phyloP scores from a whole-genome alignment of 202 grass and related monocot genomes.

The Zoysia matrella region DNA sequence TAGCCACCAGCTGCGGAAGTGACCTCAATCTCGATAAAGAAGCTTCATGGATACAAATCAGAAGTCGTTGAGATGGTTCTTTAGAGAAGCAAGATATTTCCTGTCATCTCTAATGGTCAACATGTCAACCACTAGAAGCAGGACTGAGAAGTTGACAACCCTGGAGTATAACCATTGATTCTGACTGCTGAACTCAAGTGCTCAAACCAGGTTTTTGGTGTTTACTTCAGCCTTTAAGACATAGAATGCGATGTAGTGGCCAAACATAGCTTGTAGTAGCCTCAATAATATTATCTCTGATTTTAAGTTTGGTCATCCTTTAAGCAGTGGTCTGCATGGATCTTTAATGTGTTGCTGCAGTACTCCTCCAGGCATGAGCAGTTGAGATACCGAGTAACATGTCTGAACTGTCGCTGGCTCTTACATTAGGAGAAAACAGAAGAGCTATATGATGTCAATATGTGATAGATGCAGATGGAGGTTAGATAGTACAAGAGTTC shows the following conservation, averaged over 20 bases:
- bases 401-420: conserved; percentile 27
- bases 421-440: conserved; percentile 19
- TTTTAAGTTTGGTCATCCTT: conserved; percentile 1
- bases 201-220: not conserved
- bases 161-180: not conserved
- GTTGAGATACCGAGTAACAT: conserved; percentile 9
- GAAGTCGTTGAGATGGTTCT: not conserved
- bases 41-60: not conserved
- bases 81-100: not conserved
- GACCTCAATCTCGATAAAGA: not conserved
- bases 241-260: not conserved
- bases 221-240: not conserved
- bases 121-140: not conserved
- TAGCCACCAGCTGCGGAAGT: not conserved
- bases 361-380: conserved; percentile 5
- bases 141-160: not conserved
- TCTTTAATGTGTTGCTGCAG: not conserved
- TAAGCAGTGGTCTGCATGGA: not conserved
- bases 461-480: not conserved
- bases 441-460: not conserved
- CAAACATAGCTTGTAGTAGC: not conserved
- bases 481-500: conserved; percentile 8
- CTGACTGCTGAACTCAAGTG: not conserved
- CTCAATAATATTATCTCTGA: not conserved
- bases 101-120: not conserved